phyloP scores from a whole-genome alignment of 148 eudicot species.

The Rhododendron ferrugineum region DNA sequence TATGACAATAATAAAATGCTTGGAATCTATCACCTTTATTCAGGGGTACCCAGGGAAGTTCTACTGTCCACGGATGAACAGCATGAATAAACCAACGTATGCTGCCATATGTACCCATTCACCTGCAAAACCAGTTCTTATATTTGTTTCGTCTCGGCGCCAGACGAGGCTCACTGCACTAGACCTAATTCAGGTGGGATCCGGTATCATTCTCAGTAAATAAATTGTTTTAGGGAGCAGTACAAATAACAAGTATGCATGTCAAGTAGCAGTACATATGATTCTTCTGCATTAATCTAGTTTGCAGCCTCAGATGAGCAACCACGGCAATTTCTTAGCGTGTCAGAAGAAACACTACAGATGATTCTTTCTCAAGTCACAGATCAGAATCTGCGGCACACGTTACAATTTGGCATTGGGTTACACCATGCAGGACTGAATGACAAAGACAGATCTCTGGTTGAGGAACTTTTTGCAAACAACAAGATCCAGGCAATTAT shows the following conservation, averaged over 20 bases:
- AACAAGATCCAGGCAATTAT: conserved; percentile 82
- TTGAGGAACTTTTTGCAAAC: conserved; percentile 94
- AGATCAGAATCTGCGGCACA: conserved; percentile 92
- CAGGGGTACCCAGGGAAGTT: conserved; percentile 99
- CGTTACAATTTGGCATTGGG: conserved; percentile 95
- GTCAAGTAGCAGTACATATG: background rate
- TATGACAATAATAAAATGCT: background rate
- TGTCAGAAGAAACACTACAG: conserved; percentile 78
- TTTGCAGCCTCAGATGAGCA: conserved; percentile 95
- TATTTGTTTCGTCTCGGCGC: conserved; percentile 96
- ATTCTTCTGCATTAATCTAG: conserved; percentile 29
- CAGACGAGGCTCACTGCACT: conserved; percentile 98
- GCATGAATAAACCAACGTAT: conserved; percentile 99
- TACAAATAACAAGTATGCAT: background rate
- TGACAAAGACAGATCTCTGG: conserved; percentile 88
- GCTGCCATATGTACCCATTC: conserved; percentile 96
- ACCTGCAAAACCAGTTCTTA: conserved; percentile 94
- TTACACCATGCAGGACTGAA: conserved; percentile 94
- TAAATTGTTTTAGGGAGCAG: background rate
- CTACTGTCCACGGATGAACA: conserved; percentile 98
- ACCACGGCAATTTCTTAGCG: conserved; percentile 67
- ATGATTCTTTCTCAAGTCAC: conserved; percentile 89
- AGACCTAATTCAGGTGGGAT: conserved; percentile 87
- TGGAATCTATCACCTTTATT: conserved; percentile 7
- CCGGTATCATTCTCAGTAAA: background rate